These are phyloP conservation scores for Neckera pumila DNA, from an alignment of 225 moss, liverwort and hornwort species.

Conservation along the genomic window DNA sequence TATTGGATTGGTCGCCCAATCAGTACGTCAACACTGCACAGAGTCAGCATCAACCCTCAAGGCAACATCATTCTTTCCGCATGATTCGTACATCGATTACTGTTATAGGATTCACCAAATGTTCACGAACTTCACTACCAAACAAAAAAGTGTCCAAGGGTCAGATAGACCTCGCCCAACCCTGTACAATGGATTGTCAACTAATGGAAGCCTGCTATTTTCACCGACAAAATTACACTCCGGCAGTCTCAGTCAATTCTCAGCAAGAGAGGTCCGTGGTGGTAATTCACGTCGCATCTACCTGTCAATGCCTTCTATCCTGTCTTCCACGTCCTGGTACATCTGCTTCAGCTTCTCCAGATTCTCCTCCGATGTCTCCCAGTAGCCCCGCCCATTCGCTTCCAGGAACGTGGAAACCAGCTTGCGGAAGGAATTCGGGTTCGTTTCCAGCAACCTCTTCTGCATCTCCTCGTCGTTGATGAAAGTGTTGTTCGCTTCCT, in stretches of 20 bases:
- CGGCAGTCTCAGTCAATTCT: not conserved
- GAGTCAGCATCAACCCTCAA: not conserved
- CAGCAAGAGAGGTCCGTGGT: not conserved
- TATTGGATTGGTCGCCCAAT: not conserved
- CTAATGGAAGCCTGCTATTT: conserved; percentile 19
- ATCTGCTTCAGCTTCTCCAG: conserved; percentile 86
- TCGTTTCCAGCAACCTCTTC: conserved; percentile 83
- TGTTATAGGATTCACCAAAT: conserved; percentile 12
- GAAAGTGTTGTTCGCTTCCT: conserved; percentile 92
- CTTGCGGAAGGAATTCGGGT: conserved; percentile 98
- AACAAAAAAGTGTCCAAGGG: not conserved
- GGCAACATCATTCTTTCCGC: not conserved
- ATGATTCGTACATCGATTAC: conserved; percentile 1
- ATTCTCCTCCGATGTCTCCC: conserved; percentile 96
- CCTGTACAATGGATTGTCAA: conserved; percentile 11
- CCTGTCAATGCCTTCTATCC: conserved; percentile 88
- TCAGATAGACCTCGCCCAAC: not conserved
- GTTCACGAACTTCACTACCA: not conserved
- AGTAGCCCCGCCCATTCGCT: conserved; percentile 92
- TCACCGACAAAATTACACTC: conserved; percentile 16
- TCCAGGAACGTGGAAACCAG: conserved; percentile 92
- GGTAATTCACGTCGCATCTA: conserved; percentile 17
- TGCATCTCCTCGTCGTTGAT: conserved; percentile 99
- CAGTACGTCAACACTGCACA: not conserved
- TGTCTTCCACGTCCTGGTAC: conserved; percentile 95